Evolutionary conservation across 106 monocot species (phyloP), one percentile per base, ranked within the genome.

Genomic region (Allium cepa): DNA sequence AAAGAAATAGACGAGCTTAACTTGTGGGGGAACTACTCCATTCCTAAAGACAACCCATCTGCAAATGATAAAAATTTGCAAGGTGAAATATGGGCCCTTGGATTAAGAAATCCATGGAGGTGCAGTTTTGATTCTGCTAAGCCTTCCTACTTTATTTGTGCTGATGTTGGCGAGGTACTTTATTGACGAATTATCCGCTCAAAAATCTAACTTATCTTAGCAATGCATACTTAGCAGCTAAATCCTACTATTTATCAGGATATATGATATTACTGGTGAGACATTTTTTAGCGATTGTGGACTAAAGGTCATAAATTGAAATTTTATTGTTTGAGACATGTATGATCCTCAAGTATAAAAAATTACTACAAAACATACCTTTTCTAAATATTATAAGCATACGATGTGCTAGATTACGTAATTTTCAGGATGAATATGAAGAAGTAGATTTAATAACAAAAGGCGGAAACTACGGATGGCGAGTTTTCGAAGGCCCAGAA

Each of bases 381-480:
- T 26, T 73, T 13, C 10, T 59, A 12, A 57, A n/a, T 49, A 57
- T 62, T 55, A 3, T 1, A 12, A 46, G 9, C 53, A 8, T 22
- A 16, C 46, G 16, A 10, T 53, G 11, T 60, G 10, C 47, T 16
- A 13, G 53, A 55, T 55, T 12, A 55, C 53, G 7, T 55, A 55
- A 55, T 55, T 36, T 15, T 12, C 64, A 94, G 94, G 85, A 91
- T 17, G 15, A 51, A 46, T 90, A 90, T 26, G 94, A 95, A 82
- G 94, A 95, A 53, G 83, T 95, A 9, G 73, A 95, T 83, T 71
- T 95, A 72, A 81, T 95, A 18, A 49, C 87, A 22, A 95, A 91
- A 62, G 87, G 87, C 8, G 94, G 94, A 60, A 95, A 95, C 62
- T 95, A 95, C 59, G 94, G 94, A 50, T 95, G 94, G 94, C 66